Percentiles rank a stretch among this genome's conserved stretches.
Conservation (phyloP, 371 early-diverging fungal genomes). For the Zancudomyces culisetae region DNA sequence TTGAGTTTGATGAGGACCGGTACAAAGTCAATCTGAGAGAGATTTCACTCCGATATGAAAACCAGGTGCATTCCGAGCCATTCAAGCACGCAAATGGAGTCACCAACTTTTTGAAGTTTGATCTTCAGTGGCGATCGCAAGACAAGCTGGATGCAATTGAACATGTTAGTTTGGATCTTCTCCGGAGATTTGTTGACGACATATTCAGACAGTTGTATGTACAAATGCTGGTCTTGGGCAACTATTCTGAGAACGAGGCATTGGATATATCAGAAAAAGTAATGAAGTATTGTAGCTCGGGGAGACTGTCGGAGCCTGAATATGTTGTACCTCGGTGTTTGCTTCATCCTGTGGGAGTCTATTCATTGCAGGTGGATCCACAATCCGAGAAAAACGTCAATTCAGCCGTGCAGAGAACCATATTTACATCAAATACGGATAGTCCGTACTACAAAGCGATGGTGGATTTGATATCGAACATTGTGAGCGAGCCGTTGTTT, state of each 20-base stretch:
- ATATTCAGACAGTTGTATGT: constrained; percentile 46
- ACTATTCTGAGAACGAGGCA: constrained; percentile 44
- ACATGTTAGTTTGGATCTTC: constrained; percentile 41
- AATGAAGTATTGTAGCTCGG: constrained; percentile 21
- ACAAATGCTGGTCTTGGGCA: constrained; percentile 71
- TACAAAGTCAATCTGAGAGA: constrained; percentile 57
- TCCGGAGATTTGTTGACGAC: constrained; percentile 48
- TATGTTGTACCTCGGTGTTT: constrained; percentile 34
- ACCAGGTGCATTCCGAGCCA: constrained; percentile 12
- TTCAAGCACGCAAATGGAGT: constrained; percentile 53
- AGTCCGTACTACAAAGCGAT: constrained; percentile 30
- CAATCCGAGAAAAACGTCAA: constrained; percentile 59
- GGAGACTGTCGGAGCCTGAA: constrained; percentile 38
- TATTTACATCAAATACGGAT: constrained; percentile 7
- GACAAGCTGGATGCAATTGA: constrained; percentile 48
- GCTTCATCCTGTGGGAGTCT: constrained; percentile 39
- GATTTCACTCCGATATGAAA: constrained; percentile 12
- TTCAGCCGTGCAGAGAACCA: constrained; percentile 67
- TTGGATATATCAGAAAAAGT: constrained; percentile 33
- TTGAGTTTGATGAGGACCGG: constrained; percentile 39
- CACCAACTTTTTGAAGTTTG: constrained; percentile 50
- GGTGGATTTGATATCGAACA: constrained; percentile 50
- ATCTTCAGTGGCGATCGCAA: constrained; percentile 57
- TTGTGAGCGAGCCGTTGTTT: constrained; percentile 74
- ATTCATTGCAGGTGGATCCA: constrained; percentile 33